phyloP scores from a whole-genome alignment of 83 land plant species.

The Picea mariana region DNA sequence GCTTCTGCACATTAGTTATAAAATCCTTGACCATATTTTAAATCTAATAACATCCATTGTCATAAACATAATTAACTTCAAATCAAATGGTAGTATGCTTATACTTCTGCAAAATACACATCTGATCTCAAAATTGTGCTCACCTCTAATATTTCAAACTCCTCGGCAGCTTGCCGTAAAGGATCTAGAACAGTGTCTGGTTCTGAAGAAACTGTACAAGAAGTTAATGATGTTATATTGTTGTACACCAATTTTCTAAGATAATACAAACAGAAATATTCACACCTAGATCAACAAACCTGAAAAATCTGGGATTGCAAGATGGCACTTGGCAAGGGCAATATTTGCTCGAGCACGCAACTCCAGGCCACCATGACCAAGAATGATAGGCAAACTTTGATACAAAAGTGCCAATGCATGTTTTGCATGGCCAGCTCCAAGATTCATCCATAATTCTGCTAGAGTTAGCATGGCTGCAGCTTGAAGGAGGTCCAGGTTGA shows the following conservation, averaged over 20 bases:
- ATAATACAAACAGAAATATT: slow-evolving; percentile 1
- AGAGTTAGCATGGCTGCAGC: slow-evolving; percentile 79
- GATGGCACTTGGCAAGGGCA: slow-evolving; percentile 79
- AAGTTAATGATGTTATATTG: slow-evolving; percentile 4
- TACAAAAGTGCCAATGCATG: slow-evolving; percentile 69
- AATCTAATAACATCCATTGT: neutral
- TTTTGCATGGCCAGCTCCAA: slow-evolving; percentile 77
- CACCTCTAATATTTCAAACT: slow-evolving; percentile 74
- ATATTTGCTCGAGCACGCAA: slow-evolving; percentile 82
- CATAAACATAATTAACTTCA: neutral
- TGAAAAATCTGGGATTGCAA: slow-evolving; percentile 69
- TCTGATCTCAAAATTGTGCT: neutral
- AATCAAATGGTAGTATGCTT: neutral
- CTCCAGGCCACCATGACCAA: slow-evolving; percentile 96
- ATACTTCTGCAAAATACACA: neutral
- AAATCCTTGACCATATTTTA: neutral
- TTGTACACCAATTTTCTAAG: slow-evolving; percentile 7
- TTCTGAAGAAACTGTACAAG: slow-evolving; percentile 51
- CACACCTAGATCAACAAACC: slow-evolving; percentile 29
- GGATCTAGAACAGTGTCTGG: slow-evolving; percentile 74
- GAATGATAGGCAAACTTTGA: slow-evolving; percentile 77
- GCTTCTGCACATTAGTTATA: neutral
- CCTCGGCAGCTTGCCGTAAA: slow-evolving; percentile 76
- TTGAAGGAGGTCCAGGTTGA: slow-evolving; percentile 87
- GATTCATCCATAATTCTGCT: slow-evolving; percentile 88